Percentiles rank a stretch among this genome's conserved stretches.
phyloP scores from a whole-genome alignment of 1,284 basidiomycete genomes.

The Chondrostereum purpureum region DNA sequence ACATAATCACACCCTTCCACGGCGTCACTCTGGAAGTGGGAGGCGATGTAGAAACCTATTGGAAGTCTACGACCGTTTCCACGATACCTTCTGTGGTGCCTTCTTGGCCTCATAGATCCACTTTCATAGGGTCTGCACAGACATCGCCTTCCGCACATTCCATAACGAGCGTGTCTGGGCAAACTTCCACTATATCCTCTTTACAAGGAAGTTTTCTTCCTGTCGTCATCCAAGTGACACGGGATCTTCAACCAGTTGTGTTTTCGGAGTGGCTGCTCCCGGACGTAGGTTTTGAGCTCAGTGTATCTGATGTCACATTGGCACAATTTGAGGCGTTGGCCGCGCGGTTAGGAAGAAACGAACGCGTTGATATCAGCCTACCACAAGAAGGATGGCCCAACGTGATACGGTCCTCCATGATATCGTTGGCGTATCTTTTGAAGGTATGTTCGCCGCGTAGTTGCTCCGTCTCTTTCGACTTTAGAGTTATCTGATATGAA shows the following conservation, averaged over 20 bases:
- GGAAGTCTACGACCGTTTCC: slow-evolving; percentile 81
- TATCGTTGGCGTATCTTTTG: slow-evolving; percentile 67
- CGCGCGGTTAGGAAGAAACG: slow-evolving; percentile 37
- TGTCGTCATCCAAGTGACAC: slow-evolving; percentile 86
- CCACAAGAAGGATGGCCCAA: slow-evolving; percentile 52
- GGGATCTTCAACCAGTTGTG: slow-evolving; percentile 82
- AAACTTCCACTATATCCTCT: slow-evolving; percentile 77
- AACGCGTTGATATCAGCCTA: slow-evolving; percentile 20
- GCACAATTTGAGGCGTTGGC: slow-evolving; percentile 75
- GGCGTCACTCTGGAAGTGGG: slow-evolving; percentile 95
- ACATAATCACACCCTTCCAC: slow-evolving; percentile 85
- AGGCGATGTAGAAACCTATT: slow-evolving; percentile 93
- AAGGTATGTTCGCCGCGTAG: slow-evolving; percentile 44
- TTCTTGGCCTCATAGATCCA: slow-evolving; percentile 32
- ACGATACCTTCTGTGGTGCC: slow-evolving; percentile 33
- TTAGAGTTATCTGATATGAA: slow-evolving; percentile 4
- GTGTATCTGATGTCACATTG: slow-evolving; percentile 78
- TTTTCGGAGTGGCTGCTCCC: slow-evolving; percentile 73
- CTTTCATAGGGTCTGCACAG: slow-evolving; percentile 46
- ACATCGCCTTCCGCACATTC: slow-evolving; percentile 61
- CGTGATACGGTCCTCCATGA: slow-evolving; percentile 50
- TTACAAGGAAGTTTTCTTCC: slow-evolving; percentile 85
- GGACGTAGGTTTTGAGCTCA: slow-evolving; percentile 67
- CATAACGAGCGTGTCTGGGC: slow-evolving; percentile 33
- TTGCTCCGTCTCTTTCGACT: slow-evolving; percentile 3